Conservation (phyloP, 345 rosid genomes). For the Acer saccharum region DNA sequence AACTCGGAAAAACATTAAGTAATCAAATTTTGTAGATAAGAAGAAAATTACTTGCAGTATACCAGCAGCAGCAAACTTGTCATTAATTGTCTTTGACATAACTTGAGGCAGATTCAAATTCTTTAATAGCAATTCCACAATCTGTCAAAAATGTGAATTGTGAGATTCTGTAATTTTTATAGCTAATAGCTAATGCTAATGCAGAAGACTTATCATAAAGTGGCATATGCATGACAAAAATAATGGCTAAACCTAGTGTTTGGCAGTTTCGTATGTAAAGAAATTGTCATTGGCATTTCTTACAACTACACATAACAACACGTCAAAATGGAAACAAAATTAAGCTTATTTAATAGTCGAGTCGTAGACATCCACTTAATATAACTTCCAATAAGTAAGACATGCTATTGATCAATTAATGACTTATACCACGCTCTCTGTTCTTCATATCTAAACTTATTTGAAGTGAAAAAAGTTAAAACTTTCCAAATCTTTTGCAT, state of each 20-base stretch:
- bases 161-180: slow-evolving; percentile 11
- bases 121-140: slow-evolving; percentile 56
- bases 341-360: background rate
- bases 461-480: background rate
- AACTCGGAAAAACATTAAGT: slow-evolving; percentile 1
- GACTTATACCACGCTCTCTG: background rate
- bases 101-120: slow-evolving; percentile 63
- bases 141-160: slow-evolving; percentile 42
- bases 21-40: slow-evolving; percentile 11
- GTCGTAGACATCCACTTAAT: too few species aligned
- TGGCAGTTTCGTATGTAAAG: slow-evolving; percentile 2
- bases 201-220: background rate
- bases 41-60: slow-evolving; percentile 77
- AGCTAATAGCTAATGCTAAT: background rate
- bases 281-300: background rate
- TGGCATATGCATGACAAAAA: background rate
- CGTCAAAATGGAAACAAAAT: background rate
- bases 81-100: slow-evolving; percentile 58
- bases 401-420: background rate
- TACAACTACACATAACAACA: background rate
- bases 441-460: slow-evolving; percentile 3
- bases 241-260: slow-evolving; percentile 1
- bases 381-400: too few species aligned
- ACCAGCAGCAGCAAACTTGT: slow-evolving; percentile 87
- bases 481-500: background rate